Base-by-base conservation (phyloP, 192 early-diverging fungal genomes). In the Diversispora eburnea region DNA sequence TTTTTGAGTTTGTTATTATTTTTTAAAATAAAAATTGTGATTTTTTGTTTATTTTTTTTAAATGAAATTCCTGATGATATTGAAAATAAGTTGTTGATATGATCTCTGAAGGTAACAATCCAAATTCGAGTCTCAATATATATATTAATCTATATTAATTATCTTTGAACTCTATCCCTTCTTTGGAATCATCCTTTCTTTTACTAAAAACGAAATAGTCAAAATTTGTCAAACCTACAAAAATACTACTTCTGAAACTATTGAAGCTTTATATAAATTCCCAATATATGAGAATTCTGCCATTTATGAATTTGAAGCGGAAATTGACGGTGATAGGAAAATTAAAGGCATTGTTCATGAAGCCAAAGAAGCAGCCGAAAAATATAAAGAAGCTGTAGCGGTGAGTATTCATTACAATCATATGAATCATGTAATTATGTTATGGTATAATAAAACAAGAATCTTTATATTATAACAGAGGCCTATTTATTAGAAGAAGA, bases 301-400 rank as follows among this genome's bases (percentile, higher is more conserved):
- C 10, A 20, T 73, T 47, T 73, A 48, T 22, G 39, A 42, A 20
- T 73, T 73, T 52, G 71, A 73, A 42, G 71, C 60, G 1, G 71
- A 64, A 62, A 61, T 63, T 48, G 72, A 73, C 17, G 72, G 60
- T 9, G 15, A 52, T 52, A 13, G 33, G 3, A 63, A 46, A n/a
- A 46, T 73, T 12, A 63, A 73, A 49, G 72, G 72, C 8, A 25
- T 73, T 8, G 49, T 73, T n/a, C 62, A 73, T 52, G 72, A 73
- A 63, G 39, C 72, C 8, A 39, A 61, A 9, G 5, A 52, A 52
- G 72, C 72, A 13, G 47, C 47, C 6, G 0, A 62, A 52, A 60
- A 73, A 52, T 73, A 52, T 5, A 54, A 33, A n/a, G 39, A 73
- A 2, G 72, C 47, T 33, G 7, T 73, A 1, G 13, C 41, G 46